Conservation (phyloP, 768 basidiomycete species). For the Kwoniella pini region DNA sequence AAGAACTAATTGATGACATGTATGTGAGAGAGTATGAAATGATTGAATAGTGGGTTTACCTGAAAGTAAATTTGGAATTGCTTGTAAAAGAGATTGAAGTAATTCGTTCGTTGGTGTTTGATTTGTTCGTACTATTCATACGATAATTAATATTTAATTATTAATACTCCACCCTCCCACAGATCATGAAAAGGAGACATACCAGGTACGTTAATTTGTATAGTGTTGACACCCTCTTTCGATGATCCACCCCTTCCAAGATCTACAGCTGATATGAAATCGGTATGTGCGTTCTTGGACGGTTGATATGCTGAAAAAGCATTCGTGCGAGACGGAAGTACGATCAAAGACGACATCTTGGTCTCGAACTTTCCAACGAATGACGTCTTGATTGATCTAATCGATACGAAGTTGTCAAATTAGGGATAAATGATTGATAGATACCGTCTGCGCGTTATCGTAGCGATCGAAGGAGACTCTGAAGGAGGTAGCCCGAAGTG, state of each 20-base stretch:
- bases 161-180: no score
- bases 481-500: conserved; percentile 6
- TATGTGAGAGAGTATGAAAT: conserved; percentile 35
- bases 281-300: conserved; percentile 38
- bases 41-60: conserved; percentile 28
- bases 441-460: not conserved
- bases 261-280: conserved; percentile 28
- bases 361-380: not conserved
- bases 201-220: conserved; percentile 26
- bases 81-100: conserved; percentile 17
- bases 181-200: not conserved
- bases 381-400: not conserved
- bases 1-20: conserved; percentile 32
- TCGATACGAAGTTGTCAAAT: no score
- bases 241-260: conserved; percentile 14
- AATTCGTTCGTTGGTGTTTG: conserved; percentile 21
- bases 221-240: conserved; percentile 15
- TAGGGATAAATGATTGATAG: no score
- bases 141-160: no score
- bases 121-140: not conserved
- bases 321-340: conserved; percentile 12
- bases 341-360: conserved; percentile 20
- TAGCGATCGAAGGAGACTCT: not conserved
- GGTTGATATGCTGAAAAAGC: conserved; percentile 38
- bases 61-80: conserved; percentile 29